Conservation (phyloP, 768 basidiomycete species). For the Leucocoprinus birnbaumii region DNA sequence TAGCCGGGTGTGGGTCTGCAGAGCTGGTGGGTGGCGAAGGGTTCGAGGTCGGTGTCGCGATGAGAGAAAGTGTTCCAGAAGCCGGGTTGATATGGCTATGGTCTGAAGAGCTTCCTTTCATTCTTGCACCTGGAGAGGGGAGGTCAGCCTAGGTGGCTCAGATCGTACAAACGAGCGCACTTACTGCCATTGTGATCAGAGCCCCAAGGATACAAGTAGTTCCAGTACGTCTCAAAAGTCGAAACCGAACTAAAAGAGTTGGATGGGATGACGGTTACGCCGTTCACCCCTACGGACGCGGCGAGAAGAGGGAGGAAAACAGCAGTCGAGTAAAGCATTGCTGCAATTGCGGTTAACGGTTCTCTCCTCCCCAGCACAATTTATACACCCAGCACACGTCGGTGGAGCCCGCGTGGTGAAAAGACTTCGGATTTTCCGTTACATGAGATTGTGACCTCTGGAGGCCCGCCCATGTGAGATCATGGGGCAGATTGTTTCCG, state of each 20-base stretch:
- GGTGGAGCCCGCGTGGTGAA: not conserved
- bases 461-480: not conserved
- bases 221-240: conserved; percentile 36
- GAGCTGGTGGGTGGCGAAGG: conserved; percentile 36
- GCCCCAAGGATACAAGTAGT: conserved; percentile 45
- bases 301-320: conserved; percentile 12
- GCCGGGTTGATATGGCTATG: conserved; percentile 36
- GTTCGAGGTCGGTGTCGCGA: conserved; percentile 38
- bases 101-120: conserved; percentile 38
- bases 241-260: conserved; percentile 36
- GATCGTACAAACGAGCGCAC: too few species aligned
- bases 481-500: not conserved
- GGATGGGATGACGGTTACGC: conserved; percentile 37
- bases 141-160: not conserved
- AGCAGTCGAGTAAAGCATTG: conserved; percentile 1
- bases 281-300: conserved; percentile 14
- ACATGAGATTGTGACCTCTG: not conserved
- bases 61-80: conserved; percentile 35
- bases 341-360: not conserved
- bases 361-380: not conserved
- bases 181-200: conserved; percentile 43
- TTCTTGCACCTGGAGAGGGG: conserved; percentile 35
- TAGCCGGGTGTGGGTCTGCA: conserved; percentile 37
- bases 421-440: conserved; percentile 10
- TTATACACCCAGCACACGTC: not conserved